Conservation (phyloP, 2,329 filamentous ascomycete genomes). For the Trichophyton mentagrophytes region DNA sequence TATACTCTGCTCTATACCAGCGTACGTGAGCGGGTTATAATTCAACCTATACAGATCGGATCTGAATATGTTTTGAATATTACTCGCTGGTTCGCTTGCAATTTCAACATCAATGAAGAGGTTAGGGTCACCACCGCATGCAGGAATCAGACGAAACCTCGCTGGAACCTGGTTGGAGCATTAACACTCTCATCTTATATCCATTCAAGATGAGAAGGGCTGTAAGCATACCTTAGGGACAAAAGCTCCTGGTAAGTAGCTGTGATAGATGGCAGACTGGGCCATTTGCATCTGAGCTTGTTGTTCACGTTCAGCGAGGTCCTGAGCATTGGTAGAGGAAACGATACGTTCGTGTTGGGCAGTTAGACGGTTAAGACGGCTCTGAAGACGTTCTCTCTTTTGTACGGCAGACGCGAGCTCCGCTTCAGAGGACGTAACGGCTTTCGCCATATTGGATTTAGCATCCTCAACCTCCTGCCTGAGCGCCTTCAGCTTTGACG, state of each 20-base stretch:
- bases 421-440: constrained; percentile 39
- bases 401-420: constrained; percentile 42
- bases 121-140: neutral
- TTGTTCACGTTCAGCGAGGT: constrained; percentile 42
- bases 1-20: neutral
- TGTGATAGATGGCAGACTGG: neutral
- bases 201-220: neutral
- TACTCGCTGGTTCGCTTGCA: neutral
- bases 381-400: constrained; percentile 48
- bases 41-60: constrained; percentile 4
- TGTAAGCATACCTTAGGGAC: neutral
- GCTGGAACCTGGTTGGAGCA: neutral
- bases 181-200: neutral
- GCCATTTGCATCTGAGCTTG: constrained; percentile 32
- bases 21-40: neutral
- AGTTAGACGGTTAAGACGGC: constrained; percentile 45
- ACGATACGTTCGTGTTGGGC: constrained; percentile 48
- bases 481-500: constrained; percentile 38
- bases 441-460: constrained; percentile 40
- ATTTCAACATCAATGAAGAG: constrained; percentile 2
- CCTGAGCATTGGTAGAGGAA: constrained; percentile 45
- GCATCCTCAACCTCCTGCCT: constrained; percentile 39
- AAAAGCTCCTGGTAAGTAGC: neutral
- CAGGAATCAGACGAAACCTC: neutral
- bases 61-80: constrained; percentile 1